These are phyloP conservation scores for Typha latifolia DNA, from an alignment of 176 grass and related monocot genomes.

Conservation along the genomic window DNA sequence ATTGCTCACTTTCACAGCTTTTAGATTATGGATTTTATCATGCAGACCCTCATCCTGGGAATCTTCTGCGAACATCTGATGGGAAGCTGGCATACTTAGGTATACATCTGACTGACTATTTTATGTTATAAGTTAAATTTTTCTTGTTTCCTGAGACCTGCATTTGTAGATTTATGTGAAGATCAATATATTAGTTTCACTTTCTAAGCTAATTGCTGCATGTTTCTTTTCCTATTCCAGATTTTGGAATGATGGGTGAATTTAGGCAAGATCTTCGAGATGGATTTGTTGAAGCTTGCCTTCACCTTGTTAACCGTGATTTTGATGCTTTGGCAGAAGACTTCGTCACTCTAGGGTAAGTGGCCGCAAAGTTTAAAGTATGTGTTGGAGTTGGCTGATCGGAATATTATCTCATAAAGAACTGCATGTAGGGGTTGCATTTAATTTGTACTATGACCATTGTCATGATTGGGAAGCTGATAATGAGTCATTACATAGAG, in stretches of 20 bases:
- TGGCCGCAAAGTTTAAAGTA: not conserved
- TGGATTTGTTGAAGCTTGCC: conserved; percentile 96
- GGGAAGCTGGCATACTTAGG: conserved; percentile 94
- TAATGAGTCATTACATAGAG: not conserved
- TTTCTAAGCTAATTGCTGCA: conserved; percentile 24
- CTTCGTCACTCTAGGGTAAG: conserved; percentile 97
- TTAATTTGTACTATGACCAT: not conserved
- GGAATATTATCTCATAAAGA: not conserved
- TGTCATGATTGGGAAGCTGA: not conserved
- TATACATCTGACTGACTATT: conserved; percentile 16
- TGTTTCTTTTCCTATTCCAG: conserved; percentile 34
- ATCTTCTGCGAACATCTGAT: conserved; percentile 80
- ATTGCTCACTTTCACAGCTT: conserved; percentile 96
- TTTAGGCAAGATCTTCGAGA: conserved; percentile 86
- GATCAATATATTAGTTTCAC: not conserved
- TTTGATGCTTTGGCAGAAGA: conserved; percentile 98
- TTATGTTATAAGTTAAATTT: not conserved
- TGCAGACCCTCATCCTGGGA: conserved; percentile 96
- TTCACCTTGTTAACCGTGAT: conserved; percentile 97
- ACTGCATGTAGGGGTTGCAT: not conserved
- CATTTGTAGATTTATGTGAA: not conserved
- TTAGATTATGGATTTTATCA: conserved; percentile 99
- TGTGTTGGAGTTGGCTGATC: not conserved
- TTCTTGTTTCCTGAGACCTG: not conserved
- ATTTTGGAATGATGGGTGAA: conserved; percentile 99